Percentiles rank a stretch among this genome's conserved stretches.
Evolutionary conservation across 202 grass and related monocot genomes (phyloP).

Genomic region (Schoenoplectus tabernaemontani): DNA sequence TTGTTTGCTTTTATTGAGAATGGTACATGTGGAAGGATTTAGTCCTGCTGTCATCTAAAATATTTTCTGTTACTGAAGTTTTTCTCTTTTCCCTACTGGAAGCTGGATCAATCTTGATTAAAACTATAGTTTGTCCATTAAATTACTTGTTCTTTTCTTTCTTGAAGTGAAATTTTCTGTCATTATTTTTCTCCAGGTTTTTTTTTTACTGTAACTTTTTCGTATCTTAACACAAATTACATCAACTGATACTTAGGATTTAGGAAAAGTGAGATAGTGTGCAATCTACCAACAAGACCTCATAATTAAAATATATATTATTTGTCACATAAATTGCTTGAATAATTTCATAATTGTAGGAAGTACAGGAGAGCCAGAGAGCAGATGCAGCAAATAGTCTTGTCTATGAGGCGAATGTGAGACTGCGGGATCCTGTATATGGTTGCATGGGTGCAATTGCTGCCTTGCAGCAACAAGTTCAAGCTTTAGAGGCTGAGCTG

Average conservation of each 20-base stretch:
- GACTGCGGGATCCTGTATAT: conserved; percentile 76
- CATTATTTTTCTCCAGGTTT: neutral
- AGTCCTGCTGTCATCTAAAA: too few relatives aligned
- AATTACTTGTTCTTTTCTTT: neutral
- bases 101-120: too few relatives aligned
- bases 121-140: too few relatives aligned
- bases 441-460: conserved; percentile 91
- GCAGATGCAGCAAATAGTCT: conserved; percentile 77
- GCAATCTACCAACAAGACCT: neutral
- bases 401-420: conserved; percentile 88
- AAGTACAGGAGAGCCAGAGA: conserved; percentile 84
- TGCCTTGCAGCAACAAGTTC: conserved; percentile 79
- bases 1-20: neutral
- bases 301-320: neutral
- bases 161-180: neutral
- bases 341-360: conserved; percentile 27
- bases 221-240: neutral
- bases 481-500: conserved; percentile 74
- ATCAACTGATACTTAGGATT: neutral
- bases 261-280: neutral
- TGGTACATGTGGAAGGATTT: too few relatives aligned
- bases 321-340: neutral
- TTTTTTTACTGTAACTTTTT: too few relatives aligned
- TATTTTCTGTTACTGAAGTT: too few relatives aligned
- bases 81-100: too few relatives aligned